Evolutionary conservation across 2,329 filamentous ascomycete genomes (phyloP).

Genomic region (Sarocladium oryzae): DNA sequence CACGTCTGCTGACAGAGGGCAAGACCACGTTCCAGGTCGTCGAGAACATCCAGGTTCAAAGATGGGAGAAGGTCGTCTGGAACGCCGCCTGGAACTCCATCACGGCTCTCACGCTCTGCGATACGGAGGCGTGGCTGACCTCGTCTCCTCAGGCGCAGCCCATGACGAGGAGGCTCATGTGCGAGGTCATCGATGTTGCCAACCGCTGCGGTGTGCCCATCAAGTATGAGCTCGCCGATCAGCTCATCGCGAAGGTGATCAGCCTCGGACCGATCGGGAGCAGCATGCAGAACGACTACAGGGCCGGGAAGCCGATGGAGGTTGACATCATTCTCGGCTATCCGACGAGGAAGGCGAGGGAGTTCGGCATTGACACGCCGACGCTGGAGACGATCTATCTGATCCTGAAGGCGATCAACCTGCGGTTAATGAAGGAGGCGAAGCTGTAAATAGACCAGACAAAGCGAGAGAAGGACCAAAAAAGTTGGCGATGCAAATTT

Average conservation of each 20-base stretch:
- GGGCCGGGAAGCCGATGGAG: constrained; percentile 59
- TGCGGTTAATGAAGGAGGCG: background rate
- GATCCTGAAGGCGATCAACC: constrained; percentile 9
- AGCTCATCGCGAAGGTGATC: constrained; percentile 34
- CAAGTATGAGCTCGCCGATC: constrained; percentile 38
- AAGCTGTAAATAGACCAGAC: background rate
- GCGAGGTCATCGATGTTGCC: constrained; percentile 50
- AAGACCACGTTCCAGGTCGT: constrained; percentile 40
- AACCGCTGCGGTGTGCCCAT: constrained; percentile 42
- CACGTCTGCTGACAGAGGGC: constrained; percentile 31
- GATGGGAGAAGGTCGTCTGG: constrained; percentile 55
- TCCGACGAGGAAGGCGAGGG: constrained; percentile 58
- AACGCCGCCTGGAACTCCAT: constrained; percentile 58
- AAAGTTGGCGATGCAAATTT: background rate
- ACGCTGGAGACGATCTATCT: constrained; percentile 57
- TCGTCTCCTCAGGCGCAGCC: constrained; percentile 38
- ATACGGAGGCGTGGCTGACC: constrained; percentile 44
- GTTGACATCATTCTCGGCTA: constrained; percentile 68
- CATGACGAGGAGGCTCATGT: constrained; percentile 42
- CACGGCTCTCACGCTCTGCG: constrained; percentile 47
- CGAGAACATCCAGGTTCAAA: constrained; percentile 47
- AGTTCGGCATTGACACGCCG: constrained; percentile 58
- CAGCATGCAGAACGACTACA: constrained; percentile 67
- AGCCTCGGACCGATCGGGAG: constrained; percentile 34
- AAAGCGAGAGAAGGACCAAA: background rate